Percentiles rank a stretch among this genome's conserved stretches.
These are phyloP conservation scores for Deuterostichococcus epilithicus DNA, from an alignment of 139 green algal species.

Conservation along the genomic window DNA sequence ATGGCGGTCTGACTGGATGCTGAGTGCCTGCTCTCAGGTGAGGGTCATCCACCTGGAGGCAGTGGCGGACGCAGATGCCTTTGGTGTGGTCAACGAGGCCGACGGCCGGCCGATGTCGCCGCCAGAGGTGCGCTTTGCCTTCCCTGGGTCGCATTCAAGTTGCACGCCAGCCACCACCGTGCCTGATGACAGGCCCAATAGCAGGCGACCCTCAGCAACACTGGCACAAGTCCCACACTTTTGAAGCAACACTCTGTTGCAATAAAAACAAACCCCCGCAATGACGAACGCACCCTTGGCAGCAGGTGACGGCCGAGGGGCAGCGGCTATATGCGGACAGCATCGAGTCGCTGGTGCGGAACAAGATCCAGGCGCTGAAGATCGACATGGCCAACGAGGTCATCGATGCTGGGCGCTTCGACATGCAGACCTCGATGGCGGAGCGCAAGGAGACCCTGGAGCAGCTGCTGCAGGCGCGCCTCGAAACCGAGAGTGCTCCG, in stretches of 20 bases:
- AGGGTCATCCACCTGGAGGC: constrained; percentile 88
- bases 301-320: background rate
- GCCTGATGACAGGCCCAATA: no score
- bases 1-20: no score
- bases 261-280: no score
- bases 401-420: constrained; percentile 90
- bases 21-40: constrained; percentile 35
- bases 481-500: background rate
- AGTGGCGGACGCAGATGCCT: constrained; percentile 59
- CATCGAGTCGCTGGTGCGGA: constrained; percentile 92
- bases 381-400: constrained; percentile 98
- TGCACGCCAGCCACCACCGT: no score
- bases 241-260: no score
- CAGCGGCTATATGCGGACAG: constrained; percentile 69
- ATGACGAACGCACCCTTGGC: no score
- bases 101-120: constrained; percentile 18
- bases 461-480: constrained; percentile 60
- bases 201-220: no score
- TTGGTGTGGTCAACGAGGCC: constrained; percentile 3
- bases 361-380: constrained; percentile 96
- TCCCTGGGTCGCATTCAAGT: no score
- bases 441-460: constrained; percentile 82
- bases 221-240: no score
- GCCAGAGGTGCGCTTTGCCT: no score
- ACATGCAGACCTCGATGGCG: constrained; percentile 89